These are phyloP conservation scores for Saccharum spontaneum DNA, from an alignment of 176 grass and related monocot genomes.

Conservation along the genomic window DNA sequence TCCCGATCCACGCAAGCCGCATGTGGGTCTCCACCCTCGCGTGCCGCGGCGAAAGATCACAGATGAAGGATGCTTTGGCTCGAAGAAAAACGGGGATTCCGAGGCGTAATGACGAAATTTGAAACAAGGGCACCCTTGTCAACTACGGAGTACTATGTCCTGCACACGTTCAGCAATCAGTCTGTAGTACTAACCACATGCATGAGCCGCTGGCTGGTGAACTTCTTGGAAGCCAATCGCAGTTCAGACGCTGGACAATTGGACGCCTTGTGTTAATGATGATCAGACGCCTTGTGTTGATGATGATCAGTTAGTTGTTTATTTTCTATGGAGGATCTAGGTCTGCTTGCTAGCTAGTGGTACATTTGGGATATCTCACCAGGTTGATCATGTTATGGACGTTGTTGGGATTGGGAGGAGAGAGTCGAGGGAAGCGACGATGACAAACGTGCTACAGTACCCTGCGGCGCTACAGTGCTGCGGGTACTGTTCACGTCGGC, in stretches of 20 bases:
- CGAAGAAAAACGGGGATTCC: neutral
- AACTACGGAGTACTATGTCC: neutral
- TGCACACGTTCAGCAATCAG: neutral
- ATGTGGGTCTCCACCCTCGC: neutral
- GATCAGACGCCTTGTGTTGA: neutral
- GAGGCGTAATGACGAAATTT: neutral
- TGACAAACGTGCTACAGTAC: too few species aligned
- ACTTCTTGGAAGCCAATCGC: neutral
- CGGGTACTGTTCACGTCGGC: too few species aligned
- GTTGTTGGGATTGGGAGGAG: too few species aligned
- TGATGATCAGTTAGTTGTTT: neutral
- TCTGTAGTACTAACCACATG: neutral
- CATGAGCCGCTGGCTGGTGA: neutral
- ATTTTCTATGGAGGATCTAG: neutral
- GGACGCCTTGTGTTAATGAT: neutral
- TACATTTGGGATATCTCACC: neutral
- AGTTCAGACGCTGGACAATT: neutral
- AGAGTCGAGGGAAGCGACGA: too few species aligned
- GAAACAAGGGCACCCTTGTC: neutral
- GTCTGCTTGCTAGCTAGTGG: neutral
- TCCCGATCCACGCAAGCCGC: slow-evolving; percentile 14
- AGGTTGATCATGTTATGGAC: too few species aligned
- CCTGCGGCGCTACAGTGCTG: too few species aligned
- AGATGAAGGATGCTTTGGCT: neutral
- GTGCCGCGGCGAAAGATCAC: neutral